Evolutionary conservation across 2,329 filamentous ascomycete genomes (phyloP).

Genomic region (Blastomyces parvus): DNA sequence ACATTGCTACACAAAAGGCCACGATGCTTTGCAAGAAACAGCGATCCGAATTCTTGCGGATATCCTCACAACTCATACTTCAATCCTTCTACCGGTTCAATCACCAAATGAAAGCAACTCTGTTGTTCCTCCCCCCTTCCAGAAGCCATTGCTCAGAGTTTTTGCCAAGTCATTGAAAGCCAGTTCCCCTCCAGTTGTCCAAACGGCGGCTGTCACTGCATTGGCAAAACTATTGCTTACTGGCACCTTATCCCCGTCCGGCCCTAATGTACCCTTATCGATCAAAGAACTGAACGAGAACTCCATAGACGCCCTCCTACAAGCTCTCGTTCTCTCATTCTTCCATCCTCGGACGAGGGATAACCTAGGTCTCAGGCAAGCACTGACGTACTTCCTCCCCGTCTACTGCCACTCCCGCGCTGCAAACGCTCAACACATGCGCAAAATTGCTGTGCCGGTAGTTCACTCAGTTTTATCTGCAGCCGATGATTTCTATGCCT

Average conservation of each 20-base stretch:
- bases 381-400: slow-evolving; percentile 85
- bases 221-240: slow-evolving; percentile 80
- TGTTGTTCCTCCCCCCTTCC: slow-evolving; percentile 38
- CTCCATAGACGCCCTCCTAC: slow-evolving; percentile 63
- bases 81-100: slow-evolving; percentile 55
- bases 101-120: slow-evolving; percentile 39
- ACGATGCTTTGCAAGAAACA: slow-evolving; percentile 79
- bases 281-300: slow-evolving; percentile 43
- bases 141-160: slow-evolving; percentile 67
- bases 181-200: slow-evolving; percentile 60
- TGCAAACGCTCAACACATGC: slow-evolving; percentile 77
- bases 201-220: slow-evolving; percentile 69
- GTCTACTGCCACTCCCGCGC: slow-evolving; percentile 82
- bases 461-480: slow-evolving; percentile 58
- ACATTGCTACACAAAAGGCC: slow-evolving; percentile 90
- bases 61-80: slow-evolving; percentile 80
- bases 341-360: slow-evolving; percentile 74
- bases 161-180: slow-evolving; percentile 73
- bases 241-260: slow-evolving; percentile 51
- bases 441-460: slow-evolving; percentile 60
- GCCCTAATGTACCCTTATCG: slow-evolving; percentile 45
- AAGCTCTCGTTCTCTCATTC: slow-evolving; percentile 73
- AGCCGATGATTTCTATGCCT: slow-evolving; percentile 55
- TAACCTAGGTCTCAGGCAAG: slow-evolving; percentile 76
- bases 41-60: slow-evolving; percentile 87